phyloP scores from a whole-genome alignment of 2,329 filamentous ascomycete species.

The Diaporthe capsici region DNA sequence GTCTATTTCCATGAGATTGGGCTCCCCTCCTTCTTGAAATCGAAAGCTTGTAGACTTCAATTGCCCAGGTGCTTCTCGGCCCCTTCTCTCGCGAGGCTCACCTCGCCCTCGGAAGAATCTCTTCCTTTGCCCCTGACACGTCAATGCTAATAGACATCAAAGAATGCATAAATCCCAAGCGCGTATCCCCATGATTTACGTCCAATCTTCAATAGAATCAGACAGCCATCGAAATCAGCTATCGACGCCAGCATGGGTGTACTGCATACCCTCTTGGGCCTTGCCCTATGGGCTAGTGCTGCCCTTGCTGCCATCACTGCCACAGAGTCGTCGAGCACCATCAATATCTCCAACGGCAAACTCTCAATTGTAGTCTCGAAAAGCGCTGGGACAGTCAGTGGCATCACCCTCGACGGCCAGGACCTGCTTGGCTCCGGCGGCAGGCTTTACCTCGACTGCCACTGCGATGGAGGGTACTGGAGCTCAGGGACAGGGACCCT shows the following conservation, averaged over 20 bases:
- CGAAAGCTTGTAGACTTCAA: neutral
- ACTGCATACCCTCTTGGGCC: neutral
- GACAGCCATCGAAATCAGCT: neutral
- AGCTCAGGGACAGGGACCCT: constrained; percentile 67
- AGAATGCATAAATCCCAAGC: neutral
- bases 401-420: constrained; percentile 24
- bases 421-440: constrained; percentile 20
- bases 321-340: constrained; percentile 10
- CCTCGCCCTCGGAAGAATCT: constrained; percentile 1
- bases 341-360: constrained; percentile 22
- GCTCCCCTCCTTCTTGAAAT: neutral
- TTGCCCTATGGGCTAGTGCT: neutral
- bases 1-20: neutral
- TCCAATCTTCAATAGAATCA: neutral
- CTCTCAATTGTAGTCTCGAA: constrained; percentile 28
- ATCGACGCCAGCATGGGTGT: neutral
- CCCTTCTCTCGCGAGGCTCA: constrained; percentile 7
- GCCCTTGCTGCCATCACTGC: constrained; percentile 11
- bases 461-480: constrained; percentile 72
- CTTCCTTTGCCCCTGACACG: neutral
- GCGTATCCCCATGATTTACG: neutral
- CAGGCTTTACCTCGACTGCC: constrained; percentile 61
- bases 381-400: neutral
- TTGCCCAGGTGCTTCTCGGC: neutral
- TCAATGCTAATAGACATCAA: neutral